Percentiles rank a stretch among this genome's conserved stretches.
Evolutionary conservation across 1,284 basidiomycete genomes (phyloP).

Genomic region (Blastosporella zonata): DNA sequence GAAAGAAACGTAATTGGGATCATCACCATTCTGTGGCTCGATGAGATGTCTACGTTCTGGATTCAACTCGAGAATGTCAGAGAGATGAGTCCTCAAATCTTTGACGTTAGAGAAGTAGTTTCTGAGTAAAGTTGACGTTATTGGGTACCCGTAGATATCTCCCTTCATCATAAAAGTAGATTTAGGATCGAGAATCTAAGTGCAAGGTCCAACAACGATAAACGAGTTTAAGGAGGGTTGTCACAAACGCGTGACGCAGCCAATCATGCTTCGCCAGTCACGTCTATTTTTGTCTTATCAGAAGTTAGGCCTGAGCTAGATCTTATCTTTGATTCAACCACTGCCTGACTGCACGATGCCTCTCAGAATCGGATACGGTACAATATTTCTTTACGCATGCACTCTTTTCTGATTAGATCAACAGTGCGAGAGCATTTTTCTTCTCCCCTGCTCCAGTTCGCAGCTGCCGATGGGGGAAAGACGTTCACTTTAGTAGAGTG

Average conservation of each 20-base stretch:
- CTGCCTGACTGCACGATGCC: slow-evolving; percentile 29
- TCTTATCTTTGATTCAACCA: not conserved
- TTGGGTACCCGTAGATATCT: not conserved
- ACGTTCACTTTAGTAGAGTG: slow-evolving; percentile 87
- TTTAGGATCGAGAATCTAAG: not conserved
- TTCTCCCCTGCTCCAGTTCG: slow-evolving; percentile 81
- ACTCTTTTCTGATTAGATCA: not conserved
- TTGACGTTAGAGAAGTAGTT: slow-evolving; percentile 34
- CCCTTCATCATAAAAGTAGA: not conserved
- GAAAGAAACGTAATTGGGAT: slow-evolving; percentile 36
- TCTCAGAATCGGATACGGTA: slow-evolving; percentile 46
- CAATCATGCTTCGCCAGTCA: slow-evolving; percentile 1
- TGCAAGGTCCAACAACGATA: not conserved
- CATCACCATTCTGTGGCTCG: slow-evolving; percentile 30
- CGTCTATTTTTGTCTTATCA: slow-evolving; percentile 12
- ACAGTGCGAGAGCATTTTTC: slow-evolving; percentile 89
- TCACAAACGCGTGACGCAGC: slow-evolving; percentile 17
- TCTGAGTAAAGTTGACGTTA: slow-evolving; percentile 28
- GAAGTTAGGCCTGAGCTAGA: not conserved
- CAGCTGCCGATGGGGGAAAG: slow-evolving; percentile 58
- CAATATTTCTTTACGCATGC: not conserved
- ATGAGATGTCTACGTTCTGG: slow-evolving; percentile 10
- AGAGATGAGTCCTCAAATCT: slow-evolving; percentile 42
- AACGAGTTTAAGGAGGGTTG: not conserved
- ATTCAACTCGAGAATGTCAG: slow-evolving; percentile 31